Conservation (phyloP, 2,329 filamentous ascomycete genomes). For the Ceratocystis harringtonii region DNA sequence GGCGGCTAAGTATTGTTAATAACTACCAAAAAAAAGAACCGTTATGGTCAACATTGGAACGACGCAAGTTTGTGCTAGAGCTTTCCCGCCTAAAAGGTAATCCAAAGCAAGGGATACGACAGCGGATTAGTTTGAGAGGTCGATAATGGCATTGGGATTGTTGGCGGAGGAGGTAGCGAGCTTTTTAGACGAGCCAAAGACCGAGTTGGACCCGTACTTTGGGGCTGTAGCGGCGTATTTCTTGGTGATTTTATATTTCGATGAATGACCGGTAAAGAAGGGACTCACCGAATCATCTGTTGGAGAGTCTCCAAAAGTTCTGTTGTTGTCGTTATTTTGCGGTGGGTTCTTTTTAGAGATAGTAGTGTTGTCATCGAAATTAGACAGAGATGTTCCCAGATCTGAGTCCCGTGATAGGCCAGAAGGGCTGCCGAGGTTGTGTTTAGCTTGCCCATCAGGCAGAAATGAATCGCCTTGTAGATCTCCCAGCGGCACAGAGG, state of each 20-base stretch:
- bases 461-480: background rate
- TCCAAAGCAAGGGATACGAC: background rate
- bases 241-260: constrained; percentile 2
- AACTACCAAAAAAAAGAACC: background rate
- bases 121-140: background rate
- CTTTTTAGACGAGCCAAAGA: background rate
- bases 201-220: background rate
- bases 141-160: background rate
- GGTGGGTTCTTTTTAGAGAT: background rate
- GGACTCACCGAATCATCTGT: background rate
- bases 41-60: background rate
- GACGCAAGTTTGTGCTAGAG: background rate
- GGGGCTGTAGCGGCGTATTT: background rate
- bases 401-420: background rate
- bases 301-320: background rate
- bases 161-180: background rate
- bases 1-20: background rate
- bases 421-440: too few relatives aligned
- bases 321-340: background rate
- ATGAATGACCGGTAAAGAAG: background rate
- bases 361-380: background rate
- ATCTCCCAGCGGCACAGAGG: background rate
- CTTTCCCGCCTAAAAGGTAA: background rate
- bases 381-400: background rate
- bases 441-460: too few relatives aligned